A percentile compares a stretch with the other conserved stretches of the same genome.
phyloP scores from a whole-genome alignment of 1,284 basidiomycete genomes.

The Cutaneotrichosporon daszewskae region DNA sequence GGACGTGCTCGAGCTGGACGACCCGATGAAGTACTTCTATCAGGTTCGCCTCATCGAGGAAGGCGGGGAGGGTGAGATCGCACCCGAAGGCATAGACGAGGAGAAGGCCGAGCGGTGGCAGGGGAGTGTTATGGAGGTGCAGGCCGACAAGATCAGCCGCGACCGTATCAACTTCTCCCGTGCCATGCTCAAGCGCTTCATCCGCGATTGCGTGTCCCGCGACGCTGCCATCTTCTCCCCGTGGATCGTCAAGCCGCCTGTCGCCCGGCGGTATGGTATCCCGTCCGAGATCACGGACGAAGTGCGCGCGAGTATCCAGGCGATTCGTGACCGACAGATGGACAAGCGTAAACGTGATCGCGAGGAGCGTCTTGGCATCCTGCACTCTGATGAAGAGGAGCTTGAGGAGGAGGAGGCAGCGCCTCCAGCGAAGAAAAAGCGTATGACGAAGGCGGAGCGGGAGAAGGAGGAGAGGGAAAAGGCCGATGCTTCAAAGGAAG shows the following conservation, averaged over 20 bases:
- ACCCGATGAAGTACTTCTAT: conserved; percentile 79
- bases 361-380: conserved; percentile 52
- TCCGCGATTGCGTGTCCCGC: conserved; percentile 86
- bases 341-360: conserved; percentile 72
- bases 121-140: conserved; percentile 72
- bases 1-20: conserved; percentile 66
- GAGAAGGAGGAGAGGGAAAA: conserved; percentile 50
- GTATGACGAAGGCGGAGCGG: conserved; percentile 54
- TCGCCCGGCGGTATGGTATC: conserved; percentile 77
- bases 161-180: conserved; percentile 94
- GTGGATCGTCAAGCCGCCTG: conserved; percentile 82
- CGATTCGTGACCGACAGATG: conserved; percentile 75
- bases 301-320: conserved; percentile 69
- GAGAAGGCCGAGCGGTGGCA: conserved; percentile 43
- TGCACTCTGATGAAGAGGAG: conserved; percentile 60
- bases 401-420: conserved; percentile 55
- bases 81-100: conserved; percentile 48
- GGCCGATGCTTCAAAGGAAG: conserved; percentile 54
- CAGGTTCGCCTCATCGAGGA: conserved; percentile 64
- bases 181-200: conserved; percentile 89
- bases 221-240: conserved; percentile 86
- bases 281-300: conserved; percentile 77
- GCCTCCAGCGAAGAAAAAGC: conserved; percentile 68
- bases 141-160: conserved; percentile 74
- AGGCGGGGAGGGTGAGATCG: conserved; percentile 23